A percentile compares a stretch with the other conserved stretches of the same genome.
phyloP scores from a whole-genome alignment of 352 stramenopile genomes.

The Pythium vanterpoolii region DNA sequence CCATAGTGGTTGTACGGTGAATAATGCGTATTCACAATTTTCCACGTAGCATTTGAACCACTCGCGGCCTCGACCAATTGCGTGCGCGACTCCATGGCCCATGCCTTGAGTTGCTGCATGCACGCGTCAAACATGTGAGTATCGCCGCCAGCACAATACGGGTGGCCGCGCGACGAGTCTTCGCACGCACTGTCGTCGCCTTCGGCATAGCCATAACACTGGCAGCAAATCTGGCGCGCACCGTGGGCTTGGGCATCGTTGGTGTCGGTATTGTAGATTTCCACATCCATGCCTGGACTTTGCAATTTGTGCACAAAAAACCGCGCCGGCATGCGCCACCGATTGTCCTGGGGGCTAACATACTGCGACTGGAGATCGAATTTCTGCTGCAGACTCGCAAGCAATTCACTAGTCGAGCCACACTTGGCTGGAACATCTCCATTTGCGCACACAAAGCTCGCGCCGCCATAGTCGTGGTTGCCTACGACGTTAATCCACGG shows the following conservation, averaged over 20 bases:
- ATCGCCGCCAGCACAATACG: constrained; percentile 52
- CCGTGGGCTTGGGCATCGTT: constrained; percentile 57
- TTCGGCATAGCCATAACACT: constrained; percentile 73
- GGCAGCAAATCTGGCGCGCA: constrained; percentile 71
- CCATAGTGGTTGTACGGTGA: constrained; percentile 75
- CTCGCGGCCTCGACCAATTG: constrained; percentile 40
- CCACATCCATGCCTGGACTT: constrained; percentile 49
- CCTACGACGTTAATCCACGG: constrained; percentile 83
- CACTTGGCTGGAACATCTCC: constrained; percentile 44
- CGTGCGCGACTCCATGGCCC: constrained; percentile 51
- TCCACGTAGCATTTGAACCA: constrained; percentile 72
- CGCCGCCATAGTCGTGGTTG: constrained; percentile 84
- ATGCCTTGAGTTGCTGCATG: constrained; percentile 58
- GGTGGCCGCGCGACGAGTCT: constrained; percentile 47
- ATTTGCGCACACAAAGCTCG: constrained; percentile 62
- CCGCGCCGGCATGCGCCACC: constrained; percentile 71
- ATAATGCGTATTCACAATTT: constrained; percentile 84
- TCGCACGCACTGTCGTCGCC: constrained; percentile 61
- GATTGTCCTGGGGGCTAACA: constrained; percentile 71
- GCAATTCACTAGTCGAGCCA: constrained; percentile 38
- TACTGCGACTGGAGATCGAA: constrained; percentile 73
- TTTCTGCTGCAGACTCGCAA: constrained; percentile 50
- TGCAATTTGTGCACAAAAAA: constrained; percentile 72
- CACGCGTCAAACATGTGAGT: constrained; percentile 66
- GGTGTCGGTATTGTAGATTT: constrained; percentile 85